These are phyloP conservation scores for Pleomassaria siparia DNA, from an alignment of 2,329 filamentous ascomycete genomes.

Conservation along the genomic window DNA sequence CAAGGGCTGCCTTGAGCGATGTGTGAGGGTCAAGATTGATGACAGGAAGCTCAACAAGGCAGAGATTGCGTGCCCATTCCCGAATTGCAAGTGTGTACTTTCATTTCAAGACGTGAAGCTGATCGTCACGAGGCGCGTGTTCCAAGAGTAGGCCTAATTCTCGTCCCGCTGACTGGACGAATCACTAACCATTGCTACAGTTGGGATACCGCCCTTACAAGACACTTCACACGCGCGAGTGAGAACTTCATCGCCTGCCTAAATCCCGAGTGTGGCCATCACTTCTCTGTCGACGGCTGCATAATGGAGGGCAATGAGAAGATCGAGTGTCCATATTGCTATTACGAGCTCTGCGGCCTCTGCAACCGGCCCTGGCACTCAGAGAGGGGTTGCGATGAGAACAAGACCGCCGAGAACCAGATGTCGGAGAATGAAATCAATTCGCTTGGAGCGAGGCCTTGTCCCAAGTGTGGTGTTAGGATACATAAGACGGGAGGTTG, in stretches of 20 bases:
- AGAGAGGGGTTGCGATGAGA: slow-evolving; percentile 14
- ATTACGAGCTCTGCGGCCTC: slow-evolving; percentile 17
- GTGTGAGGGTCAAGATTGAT: slow-evolving; percentile 20
- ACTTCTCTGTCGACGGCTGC: slow-evolving; percentile 29
- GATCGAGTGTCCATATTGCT: slow-evolving; percentile 28
- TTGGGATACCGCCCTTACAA: slow-evolving; percentile 21
- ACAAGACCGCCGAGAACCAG: slow-evolving; percentile 18
- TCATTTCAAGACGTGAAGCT: slow-evolving; percentile 12
- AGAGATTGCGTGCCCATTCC: slow-evolving; percentile 17
- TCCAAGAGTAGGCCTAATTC: slow-evolving; percentile 16
- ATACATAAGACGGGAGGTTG: slow-evolving; percentile 31
- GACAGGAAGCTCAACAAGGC: slow-evolving; percentile 16
- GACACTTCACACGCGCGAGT: slow-evolving; percentile 13
- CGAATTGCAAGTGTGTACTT: slow-evolving; percentile 14
- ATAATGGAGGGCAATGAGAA: slow-evolving; percentile 7
- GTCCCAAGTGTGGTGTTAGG: slow-evolving; percentile 26
- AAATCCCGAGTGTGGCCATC: slow-evolving; percentile 17
- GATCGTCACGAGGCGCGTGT: slow-evolving; percentile 10
- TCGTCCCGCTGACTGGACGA: background rate
- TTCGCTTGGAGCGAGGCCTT: slow-evolving; percentile 27
- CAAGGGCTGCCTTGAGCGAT: slow-evolving; percentile 18
- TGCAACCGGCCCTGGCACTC: slow-evolving; percentile 26
- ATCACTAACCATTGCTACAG: slow-evolving; percentile 14
- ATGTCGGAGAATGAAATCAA: slow-evolving; percentile 17
- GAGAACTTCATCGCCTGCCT: slow-evolving; percentile 22